Evolutionary conservation across 2,329 filamentous ascomycete genomes (phyloP), one percentile per base, ranked within the genome.

Genomic region (Fusarium pininemorale): DNA sequence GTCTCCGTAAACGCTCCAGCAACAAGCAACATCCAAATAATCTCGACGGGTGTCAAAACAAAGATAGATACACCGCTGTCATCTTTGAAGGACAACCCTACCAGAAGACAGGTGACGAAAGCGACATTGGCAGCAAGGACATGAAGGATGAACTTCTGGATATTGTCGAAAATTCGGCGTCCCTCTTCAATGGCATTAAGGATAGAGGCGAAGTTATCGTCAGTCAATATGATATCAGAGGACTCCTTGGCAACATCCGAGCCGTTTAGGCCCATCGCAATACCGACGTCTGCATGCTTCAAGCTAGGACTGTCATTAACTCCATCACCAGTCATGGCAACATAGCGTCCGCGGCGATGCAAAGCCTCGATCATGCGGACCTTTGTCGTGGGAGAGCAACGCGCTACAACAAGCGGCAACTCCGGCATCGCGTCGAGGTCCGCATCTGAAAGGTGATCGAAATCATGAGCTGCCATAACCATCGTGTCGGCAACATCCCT

Each of bases 341-440:
- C 89, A 77, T 90, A 93, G 22, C 84, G 83, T 38, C 86, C 85
- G 48, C 90, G 87, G 26, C 91, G 86, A 77, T 93, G 91, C 24
- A 93, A 85, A n/a, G 91, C 91, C 66, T 92, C 90, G 64, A 94
- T 92, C 91, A 94, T 93, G 48, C 91, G 88, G 15, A 93, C 91
- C 78, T 94, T 94, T 7, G 92, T 93, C 32, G 88, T 87, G 0
- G 92, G 92, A 3, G 91, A 90, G 77, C 91, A 93, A n/a, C 92
- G 87, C 35, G 91, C 91, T 45, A 93, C 89, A 5, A 93, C 91
- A 6, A 93, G 83, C 3, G 91, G 91, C 5, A 93, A 81, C 13
- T 90, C 85, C 0, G 90, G 89, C 7, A 93, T 85, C 2, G 80
- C 78, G 66, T 93, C 91, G 24, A 93, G 89, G 73, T 93, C 85